Percentiles rank a stretch among this genome's conserved stretches.
Evolutionary conservation across 768 basidiomycete genomes (phyloP).

Genomic region (Rhodotorula graminis): DNA sequence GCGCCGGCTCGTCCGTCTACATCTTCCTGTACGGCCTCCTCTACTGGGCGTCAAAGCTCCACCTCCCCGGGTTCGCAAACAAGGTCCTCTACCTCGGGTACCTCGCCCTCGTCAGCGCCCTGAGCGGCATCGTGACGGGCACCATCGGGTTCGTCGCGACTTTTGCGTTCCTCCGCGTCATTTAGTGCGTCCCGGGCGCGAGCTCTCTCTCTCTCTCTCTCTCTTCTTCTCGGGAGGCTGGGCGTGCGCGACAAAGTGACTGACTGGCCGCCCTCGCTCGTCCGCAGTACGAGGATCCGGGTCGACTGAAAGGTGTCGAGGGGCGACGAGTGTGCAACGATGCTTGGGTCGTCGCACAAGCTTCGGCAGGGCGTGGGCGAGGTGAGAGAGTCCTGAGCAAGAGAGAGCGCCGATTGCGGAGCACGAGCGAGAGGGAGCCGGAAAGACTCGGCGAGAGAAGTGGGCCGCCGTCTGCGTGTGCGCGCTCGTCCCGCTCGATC

Average conservation of each 20-base stretch:
- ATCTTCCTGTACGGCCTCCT: conserved; percentile 67
- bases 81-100: conserved; percentile 85
- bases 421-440: too few species aligned
- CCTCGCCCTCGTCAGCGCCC: conserved; percentile 70
- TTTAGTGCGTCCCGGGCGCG: conserved; percentile 55
- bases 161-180: conserved; percentile 79
- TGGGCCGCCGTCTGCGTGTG: too few species aligned
- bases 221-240: too few species aligned
- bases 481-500: too few species aligned
- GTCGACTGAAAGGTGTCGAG: not conserved
- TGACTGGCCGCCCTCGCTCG: not conserved
- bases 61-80: conserved; percentile 73
- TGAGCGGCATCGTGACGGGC: conserved; percentile 74
- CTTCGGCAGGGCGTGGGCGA: too few species aligned
- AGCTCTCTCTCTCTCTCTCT: not conserved
- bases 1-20: conserved; percentile 91
- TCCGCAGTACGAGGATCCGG: conserved; percentile 22
- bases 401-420: too few species aligned
- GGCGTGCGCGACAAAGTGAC: too few species aligned
- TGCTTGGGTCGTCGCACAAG: too few species aligned
- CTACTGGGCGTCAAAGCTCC: conserved; percentile 60
- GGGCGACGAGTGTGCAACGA: not conserved
- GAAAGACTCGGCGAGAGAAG: too few species aligned
- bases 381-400: too few species aligned
- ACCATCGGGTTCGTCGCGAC: conserved; percentile 86